phyloP scores from a whole-genome alignment of 345 rosid genomes.

The Heritiera littoralis region DNA sequence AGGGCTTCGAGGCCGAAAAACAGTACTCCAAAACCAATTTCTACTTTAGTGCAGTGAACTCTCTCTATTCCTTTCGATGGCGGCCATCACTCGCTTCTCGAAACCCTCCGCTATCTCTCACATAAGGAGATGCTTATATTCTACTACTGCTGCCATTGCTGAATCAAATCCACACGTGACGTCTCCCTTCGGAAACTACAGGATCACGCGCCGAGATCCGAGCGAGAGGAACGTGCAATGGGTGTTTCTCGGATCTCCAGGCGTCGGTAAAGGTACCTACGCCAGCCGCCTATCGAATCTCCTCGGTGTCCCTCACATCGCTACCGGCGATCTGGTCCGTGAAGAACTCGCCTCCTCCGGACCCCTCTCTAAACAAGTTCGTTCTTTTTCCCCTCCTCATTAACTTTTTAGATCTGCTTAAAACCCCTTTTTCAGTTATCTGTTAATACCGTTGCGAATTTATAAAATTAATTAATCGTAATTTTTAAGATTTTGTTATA shows the following conservation, averaged over 20 bases:
- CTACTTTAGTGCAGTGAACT: neutral
- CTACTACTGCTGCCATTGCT: constrained; percentile 25
- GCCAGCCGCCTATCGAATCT: constrained; percentile 84
- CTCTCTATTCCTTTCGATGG: constrained; percentile 37
- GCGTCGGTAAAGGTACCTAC: constrained; percentile 96
- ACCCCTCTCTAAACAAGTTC: constrained; percentile 68
- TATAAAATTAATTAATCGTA: neutral
- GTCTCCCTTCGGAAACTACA: constrained; percentile 30
- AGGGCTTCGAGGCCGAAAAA: neutral
- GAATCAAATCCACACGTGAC: constrained; percentile 18
- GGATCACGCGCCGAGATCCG: constrained; percentile 40
- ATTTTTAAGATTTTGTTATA: too few species aligned
- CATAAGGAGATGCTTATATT: constrained; percentile 27
- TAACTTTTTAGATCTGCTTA: neutral
- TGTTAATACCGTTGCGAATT: neutral
- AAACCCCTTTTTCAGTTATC: neutral
- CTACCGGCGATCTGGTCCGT: constrained; percentile 96
- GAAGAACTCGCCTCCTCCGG: constrained; percentile 82
- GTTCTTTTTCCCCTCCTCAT: neutral
- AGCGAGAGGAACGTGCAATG: constrained; percentile 76
- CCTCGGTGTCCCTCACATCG: constrained; percentile 92
- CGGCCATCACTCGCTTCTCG: constrained; percentile 48
- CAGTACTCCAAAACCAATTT: neutral
- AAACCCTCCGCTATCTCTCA: constrained; percentile 38
- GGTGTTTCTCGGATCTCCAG: constrained; percentile 94